Evolutionary conservation across 2,329 filamentous ascomycete species (phyloP), one percentile per base, ranked within the genome.

Genomic region (Leptosphaerulina australis): DNA sequence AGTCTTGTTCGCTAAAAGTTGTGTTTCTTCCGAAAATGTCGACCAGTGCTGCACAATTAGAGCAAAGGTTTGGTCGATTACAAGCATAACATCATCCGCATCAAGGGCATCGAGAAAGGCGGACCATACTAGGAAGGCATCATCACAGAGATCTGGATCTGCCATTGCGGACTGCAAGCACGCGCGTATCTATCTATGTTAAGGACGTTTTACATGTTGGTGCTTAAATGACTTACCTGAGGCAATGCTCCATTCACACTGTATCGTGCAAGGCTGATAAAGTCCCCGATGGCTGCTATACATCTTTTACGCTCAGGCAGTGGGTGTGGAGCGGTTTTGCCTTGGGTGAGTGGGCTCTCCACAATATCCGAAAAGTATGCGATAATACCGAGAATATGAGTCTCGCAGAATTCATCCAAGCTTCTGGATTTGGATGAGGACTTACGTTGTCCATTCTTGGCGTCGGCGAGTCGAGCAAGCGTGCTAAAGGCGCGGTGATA

Each of bases 51-150:
- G 86, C 18, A 88, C 86, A 38, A 97, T 85, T 30, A 96, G 84
- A 44, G 92, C 91, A 59, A 97, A 91, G 0, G 92, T 96, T 50
- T 93, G 91, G 67, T 96, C 91, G 7, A 97, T 77, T 28, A 97
- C 81, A 20, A 84, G 80, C 58, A 88, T 86, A 5, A 96, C 80
- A 64, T 97, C 92, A 18, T 91, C 87, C 48, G 87, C 85, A 37
- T 69, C 64, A 2, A 97, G 80, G 41, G 86, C 83, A 21, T 76
- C 82, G 14, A 97, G 81, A 75, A 99, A 86, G 7, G 86, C 81
- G 20, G 84, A 81, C 94, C 94, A 99, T 38, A 91, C 90, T 3
- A 82, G 83, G 63, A 97, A 92, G 2, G 91, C 90, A 22, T 85
- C 79, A 53, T 90, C 81, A 54, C 90, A 85, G n/a, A 99, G 79